These are phyloP conservation scores for Penicillium atrosanguineum DNA, from an alignment of 495 filamentous ascomycete species.

Conservation along the genomic window DNA sequence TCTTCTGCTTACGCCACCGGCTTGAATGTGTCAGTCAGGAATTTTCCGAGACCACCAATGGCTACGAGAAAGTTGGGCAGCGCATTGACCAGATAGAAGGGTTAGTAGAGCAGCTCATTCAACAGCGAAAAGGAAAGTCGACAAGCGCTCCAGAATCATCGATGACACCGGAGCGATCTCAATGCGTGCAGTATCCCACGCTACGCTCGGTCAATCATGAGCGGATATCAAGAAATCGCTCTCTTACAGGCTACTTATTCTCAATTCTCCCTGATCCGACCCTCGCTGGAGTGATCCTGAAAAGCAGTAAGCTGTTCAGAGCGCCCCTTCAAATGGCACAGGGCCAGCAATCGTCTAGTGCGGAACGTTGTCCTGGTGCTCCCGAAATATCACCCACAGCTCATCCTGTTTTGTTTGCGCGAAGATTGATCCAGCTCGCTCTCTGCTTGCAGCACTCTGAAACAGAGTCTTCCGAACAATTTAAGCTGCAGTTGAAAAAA, in stretches of 20 bases:
- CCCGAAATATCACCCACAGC: slow-evolving; percentile 24
- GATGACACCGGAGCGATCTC: too few relatives aligned
- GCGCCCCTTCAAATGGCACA: slow-evolving; percentile 14
- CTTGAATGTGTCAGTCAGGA: slow-evolving; percentile 25
- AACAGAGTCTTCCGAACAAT: slow-evolving; percentile 18
- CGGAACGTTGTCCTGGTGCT: neutral
- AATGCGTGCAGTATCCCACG: neutral
- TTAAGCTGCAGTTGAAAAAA: slow-evolving; percentile 26
- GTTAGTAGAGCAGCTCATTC: slow-evolving; percentile 18
- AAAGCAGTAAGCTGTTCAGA: slow-evolving; percentile 8
- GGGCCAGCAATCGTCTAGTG: neutral
- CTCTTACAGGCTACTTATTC: slow-evolving; percentile 11
- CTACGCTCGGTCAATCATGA: slow-evolving; percentile 14
- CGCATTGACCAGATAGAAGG: slow-evolving; percentile 23
- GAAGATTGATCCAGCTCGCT: slow-evolving; percentile 44
- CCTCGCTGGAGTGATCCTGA: slow-evolving; percentile 9
- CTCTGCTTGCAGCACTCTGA: slow-evolving; percentile 48
- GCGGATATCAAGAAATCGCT: slow-evolving; percentile 8
- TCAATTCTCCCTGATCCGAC: slow-evolving; percentile 12
- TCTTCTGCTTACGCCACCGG: slow-evolving; percentile 34
- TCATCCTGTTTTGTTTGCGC: slow-evolving; percentile 46
- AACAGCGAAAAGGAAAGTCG: slow-evolving; percentile 1
- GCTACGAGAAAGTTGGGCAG: slow-evolving; percentile 2
- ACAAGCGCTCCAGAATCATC: neutral
- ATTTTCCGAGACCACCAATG: slow-evolving; percentile 1